A percentile compares a stretch with the other conserved stretches of the same genome.
These are phyloP conservation scores for Pinus tabuliformis DNA, from an alignment of 75 land plant species.

Conservation along the genomic window DNA sequence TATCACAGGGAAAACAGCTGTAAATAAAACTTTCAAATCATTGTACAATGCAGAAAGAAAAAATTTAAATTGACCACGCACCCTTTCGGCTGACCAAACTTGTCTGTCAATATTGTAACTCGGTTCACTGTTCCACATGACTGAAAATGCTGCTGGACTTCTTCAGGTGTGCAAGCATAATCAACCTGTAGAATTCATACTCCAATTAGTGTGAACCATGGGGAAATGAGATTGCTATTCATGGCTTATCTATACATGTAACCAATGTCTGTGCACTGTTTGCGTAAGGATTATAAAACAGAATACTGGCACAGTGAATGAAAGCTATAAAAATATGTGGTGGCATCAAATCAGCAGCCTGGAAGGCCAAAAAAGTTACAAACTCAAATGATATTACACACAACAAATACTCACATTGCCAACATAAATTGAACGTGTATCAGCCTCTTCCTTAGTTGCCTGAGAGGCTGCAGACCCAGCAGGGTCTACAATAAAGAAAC, in stretches of 20 bases:
- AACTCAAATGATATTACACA: not conserved
- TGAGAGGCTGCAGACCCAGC: constrained; percentile 56
- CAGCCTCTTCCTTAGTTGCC: constrained; percentile 89
- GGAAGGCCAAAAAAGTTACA: not conserved
- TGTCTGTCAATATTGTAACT: constrained; percentile 95
- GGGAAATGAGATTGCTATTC: not conserved
- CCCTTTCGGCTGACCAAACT: constrained; percentile 95
- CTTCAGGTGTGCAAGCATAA: constrained; percentile 95
- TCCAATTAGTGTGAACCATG: not conserved
- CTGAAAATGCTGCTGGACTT: constrained; percentile 98
- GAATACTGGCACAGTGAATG: not conserved
- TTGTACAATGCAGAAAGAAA: not conserved
- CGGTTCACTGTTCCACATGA: constrained; percentile 98
- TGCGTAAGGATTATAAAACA: too few species aligned
- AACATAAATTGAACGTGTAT: constrained; percentile 87
- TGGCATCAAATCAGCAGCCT: not conserved
- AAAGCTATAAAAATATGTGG: not conserved
- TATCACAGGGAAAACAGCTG: not conserved
- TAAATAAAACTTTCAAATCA: not conserved
- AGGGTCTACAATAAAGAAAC: constrained; percentile 31
- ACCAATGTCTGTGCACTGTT: too few species aligned
- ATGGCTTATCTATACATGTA: too few species aligned
- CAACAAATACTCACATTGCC: constrained; percentile 68
- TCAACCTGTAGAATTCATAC: constrained; percentile 60
- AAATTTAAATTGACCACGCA: not conserved